Evolutionary conservation across 768 basidiomycete genomes (phyloP), one percentile per base, ranked within the genome.

Genomic region (Mrakia blollopis): DNA sequence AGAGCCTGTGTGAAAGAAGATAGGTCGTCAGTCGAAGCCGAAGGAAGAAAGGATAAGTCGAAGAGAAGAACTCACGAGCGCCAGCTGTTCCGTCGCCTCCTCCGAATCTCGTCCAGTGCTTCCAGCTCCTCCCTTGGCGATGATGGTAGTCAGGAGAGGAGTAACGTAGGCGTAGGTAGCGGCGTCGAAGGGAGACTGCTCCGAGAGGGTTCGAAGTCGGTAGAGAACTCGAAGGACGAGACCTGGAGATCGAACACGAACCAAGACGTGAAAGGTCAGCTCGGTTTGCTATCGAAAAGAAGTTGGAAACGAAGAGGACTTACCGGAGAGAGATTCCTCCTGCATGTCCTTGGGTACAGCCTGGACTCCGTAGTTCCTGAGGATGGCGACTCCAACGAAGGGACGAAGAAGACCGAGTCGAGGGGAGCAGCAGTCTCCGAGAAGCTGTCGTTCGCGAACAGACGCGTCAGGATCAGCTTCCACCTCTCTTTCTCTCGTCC

Each of bases 171-270:
- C 89, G 83, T 92, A 96, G 0, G 94, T 94, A 2, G 92, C 89
- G 0, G 91, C 87, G 81, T 96, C 93, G 71, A 98, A 90, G 0
- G 93, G 89, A 0, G 88, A 84, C 79, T 92, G 90, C 78, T 95
- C 92, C 0, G 92, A 89, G 5, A 95, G 85, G 76, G 88, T 91
- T 28, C 92, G 89, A 0, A 98, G 83, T 28, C 92, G 89, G 82
- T 96, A 91, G 2, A 99, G 86, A 1, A 98, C 89, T 37, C 97
- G 91, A 65, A 92, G 85, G 35, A 95, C 86, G 44, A 98, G 85
- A 9, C 86, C 94, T 94, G 76, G 32, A n/a, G 57, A 72, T 21
- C 14, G n/a, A 61, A 3, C 23, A 68, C 30, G 54, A 52, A 37
- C 3, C 44, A 14, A 75, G 37, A n/a, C n/a, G n/a, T 23, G 16